Evolutionary conservation across 1,284 basidiomycete species (phyloP).

Genomic region (Porogramme epimiltina): DNA sequence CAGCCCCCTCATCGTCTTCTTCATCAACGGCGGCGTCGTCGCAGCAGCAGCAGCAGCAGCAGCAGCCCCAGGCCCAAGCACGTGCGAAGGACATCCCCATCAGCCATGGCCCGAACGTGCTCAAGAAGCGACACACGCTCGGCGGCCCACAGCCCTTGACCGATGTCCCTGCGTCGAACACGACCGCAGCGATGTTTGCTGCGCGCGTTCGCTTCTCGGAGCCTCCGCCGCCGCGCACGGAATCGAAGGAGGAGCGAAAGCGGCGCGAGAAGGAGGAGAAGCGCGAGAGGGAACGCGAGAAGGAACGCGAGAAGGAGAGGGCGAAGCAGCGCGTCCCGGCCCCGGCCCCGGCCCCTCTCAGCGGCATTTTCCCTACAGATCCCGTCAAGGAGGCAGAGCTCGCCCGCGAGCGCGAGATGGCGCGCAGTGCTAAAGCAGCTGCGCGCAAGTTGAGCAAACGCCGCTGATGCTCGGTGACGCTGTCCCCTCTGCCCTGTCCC

Average conservation of each 20-base stretch:
- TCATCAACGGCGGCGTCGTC: neutral
- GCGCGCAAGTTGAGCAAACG: slow-evolving; percentile 37
- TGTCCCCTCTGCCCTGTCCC: no score
- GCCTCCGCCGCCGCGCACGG: slow-evolving; percentile 13
- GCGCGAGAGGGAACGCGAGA: slow-evolving; percentile 6
- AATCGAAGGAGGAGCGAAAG: slow-evolving; percentile 25
- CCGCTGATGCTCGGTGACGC: no score
- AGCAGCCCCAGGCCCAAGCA: slow-evolving; percentile 2
- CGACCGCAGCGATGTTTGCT: slow-evolving; percentile 27
- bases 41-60: slow-evolving; percentile 9
- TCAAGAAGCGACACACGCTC: slow-evolving; percentile 21
- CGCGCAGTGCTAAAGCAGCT: slow-evolving; percentile 11
- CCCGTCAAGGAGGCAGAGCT: slow-evolving; percentile 21
- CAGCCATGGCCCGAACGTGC: slow-evolving; percentile 23
- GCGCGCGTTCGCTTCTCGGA: slow-evolving; percentile 25
- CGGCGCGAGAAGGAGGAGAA: slow-evolving; percentile 20
- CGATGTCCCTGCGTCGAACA: slow-evolving; percentile 20
- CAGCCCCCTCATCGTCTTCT: slow-evolving; percentile 1
- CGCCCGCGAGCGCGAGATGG: slow-evolving; percentile 21
- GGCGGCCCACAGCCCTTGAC: slow-evolving; percentile 3
- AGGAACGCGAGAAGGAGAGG: slow-evolving; percentile 7
- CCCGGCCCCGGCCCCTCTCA: slow-evolving; percentile 2
- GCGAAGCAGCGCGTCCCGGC: slow-evolving; percentile 1
- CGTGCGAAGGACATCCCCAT: slow-evolving; percentile 25
- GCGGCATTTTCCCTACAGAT: slow-evolving; percentile 14